Base-by-base conservation (phyloP, 106 monocot species). In the Vanilla planifolia region DNA sequence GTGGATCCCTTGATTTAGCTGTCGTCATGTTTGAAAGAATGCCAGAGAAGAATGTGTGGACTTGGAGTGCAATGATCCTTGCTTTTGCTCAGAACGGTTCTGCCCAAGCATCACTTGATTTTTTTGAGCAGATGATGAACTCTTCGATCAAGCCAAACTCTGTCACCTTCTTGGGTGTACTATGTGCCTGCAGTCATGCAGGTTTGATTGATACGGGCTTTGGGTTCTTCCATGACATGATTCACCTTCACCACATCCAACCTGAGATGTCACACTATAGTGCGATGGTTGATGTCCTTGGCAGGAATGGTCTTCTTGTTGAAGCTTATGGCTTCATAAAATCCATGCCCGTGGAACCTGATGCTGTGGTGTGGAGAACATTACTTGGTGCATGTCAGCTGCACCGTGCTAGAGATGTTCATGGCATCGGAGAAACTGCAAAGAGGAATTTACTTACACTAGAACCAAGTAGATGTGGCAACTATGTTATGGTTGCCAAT, bases 351-450 rank as follows among this genome's bases (percentile, higher is more conserved):
- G 9, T 80, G 0, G 72, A 83, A 23, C 69, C 82, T 16, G 85
- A 91, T 61, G 77, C 82, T 6, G 82, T 91, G 3, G 80, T 85
- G 6, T 91, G 91, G 91, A 64, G 92, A 64, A 92, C 83, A n/a
- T 35, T 86, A 25, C 45, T 86, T 11, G 73, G 77, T 25, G 77
- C 86, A 0, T 83, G 86, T 67, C 77, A 78, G 24, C 4, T 80
- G 17, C 77, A 80, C 61, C 69, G 44, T 22, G 16, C 55, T 40
- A 42, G 37, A 34, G 71, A 80, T 51, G 25, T 5, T 1, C 19
- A 45, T 34, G 67, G 67, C 2, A 57, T 92, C 16, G 75, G 71
- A 6, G 71, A 80, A 42, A 60, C 26, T 8, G 75, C 58, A 16
- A 77, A 69, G 44, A 34, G 15, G 47, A 80, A 29, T 10, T 59